phyloP scores from a whole-genome alignment of 768 basidiomycete species.

The Russula lepida region DNA sequence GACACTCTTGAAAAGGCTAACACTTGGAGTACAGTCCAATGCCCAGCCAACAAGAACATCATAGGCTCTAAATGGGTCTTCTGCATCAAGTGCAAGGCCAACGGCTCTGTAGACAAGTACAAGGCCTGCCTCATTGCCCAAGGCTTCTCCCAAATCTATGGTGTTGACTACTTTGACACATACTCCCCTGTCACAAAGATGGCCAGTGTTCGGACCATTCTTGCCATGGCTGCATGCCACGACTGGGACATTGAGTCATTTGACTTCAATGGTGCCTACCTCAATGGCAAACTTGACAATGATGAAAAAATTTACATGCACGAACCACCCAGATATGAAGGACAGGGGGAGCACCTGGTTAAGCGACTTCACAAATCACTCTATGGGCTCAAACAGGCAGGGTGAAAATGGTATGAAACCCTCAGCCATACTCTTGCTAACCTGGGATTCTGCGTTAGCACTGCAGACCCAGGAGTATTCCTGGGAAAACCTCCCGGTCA shows the following conservation, averaged over 20 bases:
- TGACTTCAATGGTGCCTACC: not conserved
- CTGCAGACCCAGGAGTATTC: not conserved
- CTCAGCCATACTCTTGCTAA: not conserved
- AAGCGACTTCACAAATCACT: not conserved
- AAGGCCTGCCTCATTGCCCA: conserved; percentile 38
- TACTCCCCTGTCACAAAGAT: conserved; percentile 25
- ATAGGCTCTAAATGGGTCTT: conserved; percentile 28
- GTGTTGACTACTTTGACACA: conserved; percentile 31
- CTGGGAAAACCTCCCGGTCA: rapidly evolving
- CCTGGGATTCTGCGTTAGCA: not conserved
- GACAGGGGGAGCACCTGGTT: not conserved
- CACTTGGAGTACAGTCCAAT: not conserved
- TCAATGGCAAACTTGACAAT: not conserved
- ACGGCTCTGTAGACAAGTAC: conserved; percentile 12
- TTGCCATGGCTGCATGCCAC: conserved; percentile 25
- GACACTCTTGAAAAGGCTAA: not conserved
- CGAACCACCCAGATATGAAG: not conserved
- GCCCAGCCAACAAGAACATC: not conserved
- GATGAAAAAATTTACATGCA: not conserved
- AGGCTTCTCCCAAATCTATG: conserved; percentile 33
- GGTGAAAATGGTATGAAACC: not conserved
- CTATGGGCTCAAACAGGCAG: not conserved
- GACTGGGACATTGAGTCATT: not conserved
- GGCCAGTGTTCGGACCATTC: conserved; percentile 23
- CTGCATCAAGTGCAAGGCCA: conserved; percentile 23